Conservation (phyloP, 169 alveolate species). For the Eimeria necatrix region DNA sequence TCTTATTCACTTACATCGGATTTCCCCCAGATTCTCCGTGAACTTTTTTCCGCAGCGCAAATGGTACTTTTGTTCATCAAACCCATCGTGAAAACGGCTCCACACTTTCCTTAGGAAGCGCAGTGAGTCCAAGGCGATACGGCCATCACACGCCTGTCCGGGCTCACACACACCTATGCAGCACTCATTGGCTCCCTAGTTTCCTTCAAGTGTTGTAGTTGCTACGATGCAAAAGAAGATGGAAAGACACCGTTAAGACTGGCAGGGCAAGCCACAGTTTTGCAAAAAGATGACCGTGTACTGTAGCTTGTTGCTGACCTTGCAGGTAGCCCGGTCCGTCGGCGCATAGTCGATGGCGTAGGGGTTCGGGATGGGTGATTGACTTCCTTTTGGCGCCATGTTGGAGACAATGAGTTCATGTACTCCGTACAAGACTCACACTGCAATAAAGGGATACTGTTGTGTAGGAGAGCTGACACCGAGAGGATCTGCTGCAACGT, state of each 20-base stretch:
- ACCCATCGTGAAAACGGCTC: constrained; percentile 83
- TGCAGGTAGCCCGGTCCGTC: constrained; percentile 82
- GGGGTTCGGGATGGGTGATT: constrained; percentile 76
- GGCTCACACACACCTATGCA: background rate
- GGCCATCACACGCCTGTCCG: constrained; percentile 76
- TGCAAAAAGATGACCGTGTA: background rate
- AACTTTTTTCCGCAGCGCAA: constrained; percentile 78
- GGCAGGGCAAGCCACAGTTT: background rate
- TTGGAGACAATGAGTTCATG: background rate
- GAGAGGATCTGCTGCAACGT: background rate
- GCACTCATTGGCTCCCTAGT: background rate
- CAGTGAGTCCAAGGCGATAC: constrained; percentile 71
- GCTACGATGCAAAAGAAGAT: too few species aligned
- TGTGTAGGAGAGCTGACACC: background rate
- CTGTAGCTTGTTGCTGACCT: constrained; percentile 38
- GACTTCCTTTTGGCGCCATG: constrained; percentile 67
- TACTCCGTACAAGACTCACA: background rate
- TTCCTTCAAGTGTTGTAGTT: too few species aligned
- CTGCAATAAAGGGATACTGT: background rate
- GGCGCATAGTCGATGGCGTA: constrained; percentile 80
- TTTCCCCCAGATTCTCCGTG: constrained; percentile 50
- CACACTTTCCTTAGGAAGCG: constrained; percentile 80
- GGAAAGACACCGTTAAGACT: background rate
- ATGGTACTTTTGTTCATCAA: constrained; percentile 75
- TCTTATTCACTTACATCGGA: background rate